phyloP scores from a whole-genome alignment of 805 yeast genomes.

The Saitoella complicata region DNA sequence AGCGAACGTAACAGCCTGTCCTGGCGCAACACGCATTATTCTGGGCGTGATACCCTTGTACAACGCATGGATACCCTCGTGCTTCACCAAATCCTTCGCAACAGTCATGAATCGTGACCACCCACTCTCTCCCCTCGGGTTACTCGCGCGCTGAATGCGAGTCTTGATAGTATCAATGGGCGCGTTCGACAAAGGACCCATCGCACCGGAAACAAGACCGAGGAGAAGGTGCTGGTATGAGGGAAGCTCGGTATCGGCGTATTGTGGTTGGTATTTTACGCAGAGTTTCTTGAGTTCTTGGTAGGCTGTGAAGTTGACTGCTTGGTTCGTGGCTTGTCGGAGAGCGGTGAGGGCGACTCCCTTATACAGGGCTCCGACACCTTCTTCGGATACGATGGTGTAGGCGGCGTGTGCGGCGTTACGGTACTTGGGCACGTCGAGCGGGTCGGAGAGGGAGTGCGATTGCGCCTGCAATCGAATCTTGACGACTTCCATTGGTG shows the following conservation, averaged over 20 bases:
- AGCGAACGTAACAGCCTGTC: slow-evolving; percentile 96
- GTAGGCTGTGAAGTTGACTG: slow-evolving; percentile 93
- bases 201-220: slow-evolving; percentile 88
- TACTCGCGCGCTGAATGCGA: slow-evolving; percentile 82
- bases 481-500: slow-evolving; percentile 95
- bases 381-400: slow-evolving; percentile 78
- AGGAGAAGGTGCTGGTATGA: slow-evolving; percentile 86
- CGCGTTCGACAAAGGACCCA: slow-evolving; percentile 94
- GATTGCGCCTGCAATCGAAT: slow-evolving; percentile 92
- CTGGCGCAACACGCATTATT: slow-evolving; percentile 98
- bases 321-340: slow-evolving; percentile 96
- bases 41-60: slow-evolving; percentile 97
- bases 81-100: slow-evolving; percentile 62
- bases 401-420: slow-evolving; percentile 85
- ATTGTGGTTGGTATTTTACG: slow-evolving; percentile 33
- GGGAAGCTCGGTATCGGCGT: slow-evolving; percentile 49
- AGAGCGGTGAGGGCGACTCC: slow-evolving; percentile 95
- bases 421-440: slow-evolving; percentile 67
- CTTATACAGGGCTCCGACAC: slow-evolving; percentile 65
- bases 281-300: slow-evolving; percentile 62
- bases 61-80: slow-evolving; percentile 77
- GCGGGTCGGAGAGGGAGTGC: slow-evolving; percentile 74
- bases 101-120: slow-evolving; percentile 66
- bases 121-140: slow-evolving; percentile 44
- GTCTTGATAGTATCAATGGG: slow-evolving; percentile 96